Base-by-base conservation (phyloP, 2,329 filamentous ascomycete genomes). In the Ceratocystis alfenasii region DNA sequence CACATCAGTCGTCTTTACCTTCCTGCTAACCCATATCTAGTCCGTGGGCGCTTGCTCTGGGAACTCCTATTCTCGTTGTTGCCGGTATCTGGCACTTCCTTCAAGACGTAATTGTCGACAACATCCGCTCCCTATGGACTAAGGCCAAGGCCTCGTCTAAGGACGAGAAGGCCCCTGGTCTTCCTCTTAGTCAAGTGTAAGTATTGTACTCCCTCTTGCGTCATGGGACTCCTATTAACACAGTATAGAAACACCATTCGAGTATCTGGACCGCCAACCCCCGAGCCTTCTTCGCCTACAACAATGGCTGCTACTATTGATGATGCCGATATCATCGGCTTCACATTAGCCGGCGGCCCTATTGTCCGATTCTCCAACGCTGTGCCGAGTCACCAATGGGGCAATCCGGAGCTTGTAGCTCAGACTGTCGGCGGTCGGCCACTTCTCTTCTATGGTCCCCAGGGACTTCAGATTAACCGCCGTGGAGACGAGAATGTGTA, bases 61-160 rank as follows among this genome's bases (percentile, higher is more conserved):
- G 83, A 5, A 85, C 83, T 0, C 83, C 83, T 0, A 81, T 85
- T 1, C 75, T 85, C 7, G 82, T 85, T 33, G 80, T 84, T 62
- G 82, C 81, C 4, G 81, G 80, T 0, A 69, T 83, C 55, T 77
- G 80, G 46, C 76, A 82, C 71, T 73, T 82, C 48, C 72, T 82
- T 59, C 78, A 80, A 66, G 74, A 75, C 64, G 74, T 72, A 68
- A 73, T 74, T 7, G 72, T 71, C 45, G 75, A 74, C 66, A 73
- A 74, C 2, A 71, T 79, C 25, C 74, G 73, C 68, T 74, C 72
- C 48, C 69, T 72, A n/a, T 69, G 65, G 7, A 68, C 69, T 5
- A 72, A 71, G 7, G 68, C 69, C 5, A 72, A 71, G 60, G 70
- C 64, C 30, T 68, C 70, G 4, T 65, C 70, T 33, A 69, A 70